phyloP scores from a whole-genome alignment of 2,329 filamentous ascomycete genomes.

The Trichophyton verrucosum region DNA sequence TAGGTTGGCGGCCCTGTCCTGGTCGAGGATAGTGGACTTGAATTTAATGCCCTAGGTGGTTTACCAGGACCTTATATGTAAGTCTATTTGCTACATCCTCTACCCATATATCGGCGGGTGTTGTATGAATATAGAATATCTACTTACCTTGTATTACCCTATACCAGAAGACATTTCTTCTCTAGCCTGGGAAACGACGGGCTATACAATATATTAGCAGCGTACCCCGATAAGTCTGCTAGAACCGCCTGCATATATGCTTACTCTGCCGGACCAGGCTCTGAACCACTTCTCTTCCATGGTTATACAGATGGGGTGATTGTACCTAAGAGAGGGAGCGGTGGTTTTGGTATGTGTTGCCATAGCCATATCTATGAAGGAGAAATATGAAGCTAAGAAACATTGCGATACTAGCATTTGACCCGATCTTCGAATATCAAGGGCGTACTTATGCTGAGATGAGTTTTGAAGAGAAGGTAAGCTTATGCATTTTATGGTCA shows the following conservation, averaged over 20 bases:
- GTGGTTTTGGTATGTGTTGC: slow-evolving; percentile 59
- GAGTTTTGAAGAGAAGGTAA: slow-evolving; percentile 79
- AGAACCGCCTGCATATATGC: slow-evolving; percentile 96
- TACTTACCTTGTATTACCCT: not conserved
- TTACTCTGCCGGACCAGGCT: slow-evolving; percentile 72
- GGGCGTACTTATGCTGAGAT: slow-evolving; percentile 93
- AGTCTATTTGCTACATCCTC: slow-evolving; percentile 19
- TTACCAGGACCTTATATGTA: slow-evolving; percentile 94
- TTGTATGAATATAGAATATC: too few species aligned
- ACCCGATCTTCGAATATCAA: slow-evolving; percentile 87
- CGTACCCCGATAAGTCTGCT: slow-evolving; percentile 79
- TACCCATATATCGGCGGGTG: too few species aligned
- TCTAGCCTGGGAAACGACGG: slow-evolving; percentile 67
- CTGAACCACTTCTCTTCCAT: slow-evolving; percentile 79
- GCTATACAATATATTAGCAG: slow-evolving; percentile 78
- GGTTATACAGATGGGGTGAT: slow-evolving; percentile 78
- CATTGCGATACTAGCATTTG: slow-evolving; percentile 56
- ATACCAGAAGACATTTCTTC: slow-evolving; percentile 80
- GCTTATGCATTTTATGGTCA: slow-evolving; percentile 10
- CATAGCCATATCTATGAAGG: not conserved
- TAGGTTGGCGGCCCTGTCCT: slow-evolving; percentile 76
- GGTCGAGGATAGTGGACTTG: slow-evolving; percentile 90
- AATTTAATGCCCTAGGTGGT: slow-evolving; percentile 77
- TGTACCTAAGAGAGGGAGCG: slow-evolving; percentile 67
- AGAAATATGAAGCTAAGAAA: slow-evolving; percentile 2